A percentile compares a stretch with the other conserved stretches of the same genome.
Conservation (phyloP, 352 stramenopile genomes). For the Phytophthora pseudosyringae region DNA sequence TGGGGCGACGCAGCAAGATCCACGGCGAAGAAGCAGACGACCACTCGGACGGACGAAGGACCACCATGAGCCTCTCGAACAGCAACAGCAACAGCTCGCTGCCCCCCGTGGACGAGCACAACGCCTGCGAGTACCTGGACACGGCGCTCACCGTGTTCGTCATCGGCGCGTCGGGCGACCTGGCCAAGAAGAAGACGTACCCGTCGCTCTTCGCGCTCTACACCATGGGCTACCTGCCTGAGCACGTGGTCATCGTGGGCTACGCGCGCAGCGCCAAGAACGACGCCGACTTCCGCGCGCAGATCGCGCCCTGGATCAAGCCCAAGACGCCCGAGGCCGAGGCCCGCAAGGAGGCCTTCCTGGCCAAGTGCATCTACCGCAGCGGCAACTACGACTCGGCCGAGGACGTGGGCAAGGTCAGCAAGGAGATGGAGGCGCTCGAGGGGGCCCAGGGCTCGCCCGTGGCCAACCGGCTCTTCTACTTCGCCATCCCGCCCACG, state of each 20-base stretch:
- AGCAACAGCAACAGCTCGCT: slow-evolving; percentile 27
- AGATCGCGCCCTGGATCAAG: slow-evolving; percentile 76
- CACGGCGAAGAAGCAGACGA: slow-evolving; percentile 32
- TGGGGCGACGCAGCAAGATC: slow-evolving; percentile 49
- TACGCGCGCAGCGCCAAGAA: slow-evolving; percentile 85
- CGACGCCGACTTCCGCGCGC: slow-evolving; percentile 86
- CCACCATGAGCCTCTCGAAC: slow-evolving; percentile 45
- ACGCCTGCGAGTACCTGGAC: slow-evolving; percentile 74
- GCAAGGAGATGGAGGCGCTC: slow-evolving; percentile 70
- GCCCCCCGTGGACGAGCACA: slow-evolving; percentile 48
- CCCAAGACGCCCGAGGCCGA: slow-evolving; percentile 53
- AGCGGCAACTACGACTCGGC: slow-evolving; percentile 84
- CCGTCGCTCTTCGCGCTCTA: slow-evolving; percentile 92
- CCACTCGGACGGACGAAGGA: slow-evolving; percentile 23
- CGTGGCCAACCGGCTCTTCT: slow-evolving; percentile 91
- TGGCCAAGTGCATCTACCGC: slow-evolving; percentile 81
- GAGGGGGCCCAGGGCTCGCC: slow-evolving; percentile 62
- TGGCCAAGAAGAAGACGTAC: slow-evolving; percentile 94
- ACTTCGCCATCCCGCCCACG: slow-evolving; percentile 97
- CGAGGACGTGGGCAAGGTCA: slow-evolving; percentile 78
- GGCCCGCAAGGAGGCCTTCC: slow-evolving; percentile 71
- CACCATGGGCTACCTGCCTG: slow-evolving; percentile 74
- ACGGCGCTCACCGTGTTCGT: slow-evolving; percentile 84
- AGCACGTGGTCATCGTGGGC: slow-evolving; percentile 86
- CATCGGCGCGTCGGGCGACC: slow-evolving; percentile 86